A percentile compares a stretch with the other conserved stretches of the same genome.
Conservation (phyloP, 2,329 filamentous ascomycete species). For the Oidium heveae region DNA sequence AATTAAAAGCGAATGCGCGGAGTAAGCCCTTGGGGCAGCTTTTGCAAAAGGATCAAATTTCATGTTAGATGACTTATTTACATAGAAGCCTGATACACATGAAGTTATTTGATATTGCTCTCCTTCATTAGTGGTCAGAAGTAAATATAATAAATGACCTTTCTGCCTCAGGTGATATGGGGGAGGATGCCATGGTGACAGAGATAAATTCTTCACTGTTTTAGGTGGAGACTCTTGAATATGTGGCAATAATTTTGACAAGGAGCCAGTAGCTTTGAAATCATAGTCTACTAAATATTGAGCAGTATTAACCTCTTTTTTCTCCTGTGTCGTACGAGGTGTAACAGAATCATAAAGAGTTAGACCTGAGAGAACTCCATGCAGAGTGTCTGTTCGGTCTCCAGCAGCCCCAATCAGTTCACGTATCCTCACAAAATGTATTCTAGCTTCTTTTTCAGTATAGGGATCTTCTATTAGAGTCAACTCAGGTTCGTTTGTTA, state of each 20-base stretch:
- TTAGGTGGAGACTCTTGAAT: conserved; percentile 47
- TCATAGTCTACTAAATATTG: conserved; percentile 49
- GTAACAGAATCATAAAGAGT: conserved; percentile 65
- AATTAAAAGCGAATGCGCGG: conserved; percentile 65
- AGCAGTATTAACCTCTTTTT: conserved; percentile 15
- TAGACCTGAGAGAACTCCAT: conserved; percentile 62
- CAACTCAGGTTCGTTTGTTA: conserved; percentile 55
- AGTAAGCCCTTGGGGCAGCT: conserved; percentile 48
- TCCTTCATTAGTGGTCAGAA: conserved; percentile 74
- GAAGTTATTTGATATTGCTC: conserved; percentile 87
- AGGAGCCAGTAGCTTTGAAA: conserved; percentile 40
- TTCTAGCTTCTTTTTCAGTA: conserved; percentile 90
- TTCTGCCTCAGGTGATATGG: conserved; percentile 76
- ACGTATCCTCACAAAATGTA: conserved; percentile 75
- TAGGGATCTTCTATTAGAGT: conserved; percentile 81
- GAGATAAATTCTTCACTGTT: conserved; percentile 66
- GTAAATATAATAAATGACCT: conserved; percentile 77
- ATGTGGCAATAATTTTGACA: conserved; percentile 47
- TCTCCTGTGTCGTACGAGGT: conserved; percentile 1
- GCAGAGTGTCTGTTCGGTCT: conserved; percentile 62
- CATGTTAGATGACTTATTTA: conserved; percentile 85
- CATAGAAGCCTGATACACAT: conserved; percentile 83
- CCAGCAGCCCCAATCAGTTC: conserved; percentile 85
- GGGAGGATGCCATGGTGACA: conserved; percentile 92
- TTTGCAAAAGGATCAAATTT: conserved; percentile 85